phyloP scores from a whole-genome alignment of 2,329 filamentous ascomycete genomes.

The Clonostachys solani region DNA sequence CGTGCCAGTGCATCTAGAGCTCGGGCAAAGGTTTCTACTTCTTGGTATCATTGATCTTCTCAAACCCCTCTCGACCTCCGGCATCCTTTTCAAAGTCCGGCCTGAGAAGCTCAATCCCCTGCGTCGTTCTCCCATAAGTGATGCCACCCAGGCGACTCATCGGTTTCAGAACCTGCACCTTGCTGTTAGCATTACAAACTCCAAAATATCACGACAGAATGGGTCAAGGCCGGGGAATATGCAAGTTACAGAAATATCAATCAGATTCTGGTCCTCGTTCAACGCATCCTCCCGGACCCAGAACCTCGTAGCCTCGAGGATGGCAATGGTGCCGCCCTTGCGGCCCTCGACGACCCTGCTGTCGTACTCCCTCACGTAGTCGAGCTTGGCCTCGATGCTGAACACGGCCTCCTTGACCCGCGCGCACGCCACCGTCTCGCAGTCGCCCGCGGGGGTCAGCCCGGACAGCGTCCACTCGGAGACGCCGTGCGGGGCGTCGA shows the following conservation, averaged over 20 bases:
- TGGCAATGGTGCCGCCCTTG: constrained; percentile 68
- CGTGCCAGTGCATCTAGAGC: neutral
- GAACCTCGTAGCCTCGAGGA: constrained; percentile 81
- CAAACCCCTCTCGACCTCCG: constrained; percentile 47
- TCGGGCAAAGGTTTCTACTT: constrained; percentile 3
- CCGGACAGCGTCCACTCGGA: constrained; percentile 80
- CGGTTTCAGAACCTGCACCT: constrained; percentile 60
- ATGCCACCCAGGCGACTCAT: constrained; percentile 81
- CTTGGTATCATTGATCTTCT: constrained; percentile 43
- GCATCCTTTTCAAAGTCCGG: constrained; percentile 51
- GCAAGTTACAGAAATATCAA: constrained; percentile 63
- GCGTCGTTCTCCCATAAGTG: constrained; percentile 68
- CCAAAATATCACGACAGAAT: neutral
- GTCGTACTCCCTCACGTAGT: constrained; percentile 74
- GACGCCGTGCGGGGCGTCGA: constrained; percentile 73
- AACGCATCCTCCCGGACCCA: constrained; percentile 89
- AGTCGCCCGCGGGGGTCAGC: constrained; percentile 63
- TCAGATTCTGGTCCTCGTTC: constrained; percentile 67
- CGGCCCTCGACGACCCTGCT: constrained; percentile 65
- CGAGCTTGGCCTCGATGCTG: constrained; percentile 74
- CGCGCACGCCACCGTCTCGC: constrained; percentile 61
- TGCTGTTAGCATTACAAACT: neutral
- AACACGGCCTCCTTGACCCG: constrained; percentile 82
- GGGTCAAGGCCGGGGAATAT: neutral
- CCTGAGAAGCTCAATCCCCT: constrained; percentile 68